phyloP scores from a whole-genome alignment of 2,329 filamentous ascomycete species.

The Curvularia sp. region DNA sequence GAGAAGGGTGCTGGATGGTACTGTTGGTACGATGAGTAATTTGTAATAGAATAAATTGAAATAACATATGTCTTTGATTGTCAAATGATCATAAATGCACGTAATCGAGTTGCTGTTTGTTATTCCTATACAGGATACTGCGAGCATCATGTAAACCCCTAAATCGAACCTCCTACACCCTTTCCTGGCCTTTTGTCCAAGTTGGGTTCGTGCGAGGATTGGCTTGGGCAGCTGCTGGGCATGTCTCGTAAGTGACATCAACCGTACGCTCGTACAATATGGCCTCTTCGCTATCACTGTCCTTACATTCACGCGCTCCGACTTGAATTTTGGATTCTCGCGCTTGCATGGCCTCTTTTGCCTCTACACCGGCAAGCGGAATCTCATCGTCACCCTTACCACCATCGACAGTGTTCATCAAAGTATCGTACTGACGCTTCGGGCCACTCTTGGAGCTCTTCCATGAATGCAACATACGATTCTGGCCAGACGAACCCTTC shows the following conservation, averaged over 20 bases:
- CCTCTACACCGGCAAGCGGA: slow-evolving; percentile 8
- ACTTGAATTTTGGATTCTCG: slow-evolving; percentile 8
- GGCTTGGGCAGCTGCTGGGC: background rate
- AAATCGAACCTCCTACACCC: background rate
- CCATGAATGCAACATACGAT: slow-evolving; percentile 17
- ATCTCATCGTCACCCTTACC: slow-evolving; percentile 16
- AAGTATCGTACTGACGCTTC: slow-evolving; percentile 24
- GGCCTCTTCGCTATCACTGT: slow-evolving; percentile 29
- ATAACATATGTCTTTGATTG: background rate
- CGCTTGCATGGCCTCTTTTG: background rate
- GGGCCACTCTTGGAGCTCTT: slow-evolving; percentile 13
- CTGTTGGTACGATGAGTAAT: background rate
- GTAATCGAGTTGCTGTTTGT: background rate
- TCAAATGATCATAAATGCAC: background rate
- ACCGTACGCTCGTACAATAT: slow-evolving; percentile 30
- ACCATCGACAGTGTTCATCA: slow-evolving; percentile 26
- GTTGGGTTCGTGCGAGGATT: slow-evolving; percentile 4
- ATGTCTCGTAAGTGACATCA: slow-evolving; percentile 25
- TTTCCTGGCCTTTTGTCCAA: slow-evolving; percentile 5
- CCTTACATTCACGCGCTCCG: slow-evolving; percentile 6
- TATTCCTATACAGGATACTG: background rate
- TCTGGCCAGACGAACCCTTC: slow-evolving; percentile 13
- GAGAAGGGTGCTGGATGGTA: background rate
- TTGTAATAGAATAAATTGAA: background rate
- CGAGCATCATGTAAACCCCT: background rate